phyloP scores from a whole-genome alignment of 2,329 filamentous ascomycete species.

The Neofusicoccum parvum region DNA sequence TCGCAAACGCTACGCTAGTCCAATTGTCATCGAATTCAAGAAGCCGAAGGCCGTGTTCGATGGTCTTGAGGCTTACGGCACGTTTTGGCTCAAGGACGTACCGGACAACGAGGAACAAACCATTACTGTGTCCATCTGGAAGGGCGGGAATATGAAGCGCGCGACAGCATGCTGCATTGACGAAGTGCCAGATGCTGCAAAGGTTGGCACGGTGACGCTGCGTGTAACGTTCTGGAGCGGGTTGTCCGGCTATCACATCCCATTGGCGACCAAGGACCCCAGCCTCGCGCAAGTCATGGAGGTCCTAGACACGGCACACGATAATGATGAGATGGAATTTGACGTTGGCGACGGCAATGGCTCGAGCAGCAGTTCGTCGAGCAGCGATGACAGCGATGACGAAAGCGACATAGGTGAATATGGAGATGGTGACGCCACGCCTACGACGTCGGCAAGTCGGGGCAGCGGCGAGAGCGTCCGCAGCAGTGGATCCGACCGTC shows the following conservation, averaged over 20 bases:
- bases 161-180: constrained; percentile 49
- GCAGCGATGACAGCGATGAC: constrained; percentile 7
- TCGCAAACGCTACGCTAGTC: constrained; percentile 61
- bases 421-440: constrained; percentile 22
- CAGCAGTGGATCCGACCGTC: not conserved
- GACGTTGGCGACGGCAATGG: constrained; percentile 27
- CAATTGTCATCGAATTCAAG: constrained; percentile 61
- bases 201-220: constrained; percentile 61
- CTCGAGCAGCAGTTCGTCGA: constrained; percentile 18
- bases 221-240: constrained; percentile 64
- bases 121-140: constrained; percentile 65
- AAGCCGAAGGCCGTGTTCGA: constrained; percentile 57
- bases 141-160: constrained; percentile 59
- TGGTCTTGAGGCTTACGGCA: constrained; percentile 56
- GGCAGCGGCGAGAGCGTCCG: constrained; percentile 27
- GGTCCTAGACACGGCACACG: constrained; percentile 62
- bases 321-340: constrained; percentile 52
- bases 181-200: constrained; percentile 43
- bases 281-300: constrained; percentile 64
- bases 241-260: constrained; percentile 60
- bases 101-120: constrained; percentile 66
- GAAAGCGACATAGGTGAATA: constrained; percentile 27
- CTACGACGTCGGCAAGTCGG: constrained; percentile 31
- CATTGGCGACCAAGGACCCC: constrained; percentile 56
- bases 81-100: constrained; percentile 71